Percentiles rank a stretch among this genome's conserved stretches.
These are phyloP conservation scores for Beta corolliflora DNA, from an alignment of 179 eudicot genomes.

Conservation along the genomic window DNA sequence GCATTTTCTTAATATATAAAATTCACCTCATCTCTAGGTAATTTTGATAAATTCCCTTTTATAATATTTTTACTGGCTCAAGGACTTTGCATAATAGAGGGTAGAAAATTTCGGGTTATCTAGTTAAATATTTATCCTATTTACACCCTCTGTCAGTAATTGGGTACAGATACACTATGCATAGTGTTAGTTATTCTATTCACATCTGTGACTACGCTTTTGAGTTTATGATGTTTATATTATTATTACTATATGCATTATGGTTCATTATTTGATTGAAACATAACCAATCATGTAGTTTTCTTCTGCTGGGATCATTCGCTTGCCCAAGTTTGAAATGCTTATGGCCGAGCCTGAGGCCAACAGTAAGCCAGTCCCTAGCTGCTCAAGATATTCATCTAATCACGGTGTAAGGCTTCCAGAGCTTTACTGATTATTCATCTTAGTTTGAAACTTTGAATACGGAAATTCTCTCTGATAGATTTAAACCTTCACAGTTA, in stretches of 20 bases:
- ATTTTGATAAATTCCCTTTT: too few relatives aligned
- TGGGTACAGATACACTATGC: background rate
- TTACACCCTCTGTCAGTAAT: background rate
- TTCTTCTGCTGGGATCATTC: conserved; percentile 81
- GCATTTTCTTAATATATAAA: background rate
- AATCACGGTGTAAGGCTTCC: conserved; percentile 73
- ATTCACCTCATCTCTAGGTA: background rate
- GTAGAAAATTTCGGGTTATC: background rate
- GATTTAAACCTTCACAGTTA: conserved; percentile 51
- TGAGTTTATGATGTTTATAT: background rate
- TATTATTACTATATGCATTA: background rate
- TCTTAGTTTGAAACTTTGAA: background rate
- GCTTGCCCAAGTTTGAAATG: conserved; percentile 96
- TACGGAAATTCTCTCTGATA: background rate
- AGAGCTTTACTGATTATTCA: conserved; percentile 1
- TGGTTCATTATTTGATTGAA: background rate
- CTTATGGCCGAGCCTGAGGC: conserved; percentile 82
- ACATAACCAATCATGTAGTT: conserved; percentile 46
- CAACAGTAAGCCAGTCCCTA: conserved; percentile 75
- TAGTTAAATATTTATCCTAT: too few relatives aligned
- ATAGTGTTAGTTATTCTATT: background rate
- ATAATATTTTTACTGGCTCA: background rate
- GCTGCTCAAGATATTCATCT: conserved; percentile 85
- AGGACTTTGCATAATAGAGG: conserved; percentile 5
- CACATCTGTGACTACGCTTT: background rate